phyloP scores from a whole-genome alignment of 1,139 yeast genomes.

The Hansenula anomala region DNA sequence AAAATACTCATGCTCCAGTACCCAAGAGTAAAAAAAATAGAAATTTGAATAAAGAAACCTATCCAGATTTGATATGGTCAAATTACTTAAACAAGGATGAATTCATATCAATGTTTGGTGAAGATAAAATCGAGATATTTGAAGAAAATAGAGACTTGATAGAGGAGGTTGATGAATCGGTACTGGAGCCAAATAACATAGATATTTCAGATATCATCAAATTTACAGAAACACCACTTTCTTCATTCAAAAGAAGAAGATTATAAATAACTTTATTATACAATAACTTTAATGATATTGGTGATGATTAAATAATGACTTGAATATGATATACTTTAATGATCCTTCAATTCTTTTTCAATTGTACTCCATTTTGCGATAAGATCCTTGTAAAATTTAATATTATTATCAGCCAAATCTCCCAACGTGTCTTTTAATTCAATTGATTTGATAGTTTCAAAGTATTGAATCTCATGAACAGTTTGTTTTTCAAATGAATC shows the following conservation, averaged over 20 bases:
- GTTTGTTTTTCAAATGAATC: constrained; percentile 65
- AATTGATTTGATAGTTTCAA: constrained; percentile 73
- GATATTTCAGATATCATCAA: constrained; percentile 20
- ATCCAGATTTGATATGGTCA: constrained; percentile 52
- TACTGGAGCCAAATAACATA: constrained; percentile 20
- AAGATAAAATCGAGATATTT: background rate
- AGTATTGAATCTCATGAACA: constrained; percentile 69
- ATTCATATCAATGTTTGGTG: constrained; percentile 48
- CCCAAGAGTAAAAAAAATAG: constrained; percentile 76
- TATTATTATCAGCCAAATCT: constrained; percentile 70
- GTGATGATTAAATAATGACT: too few species aligned
- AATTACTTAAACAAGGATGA: constrained; percentile 41
- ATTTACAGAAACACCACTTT: constrained; percentile 13
- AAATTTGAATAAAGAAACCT: constrained; percentile 59
- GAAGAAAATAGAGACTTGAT: constrained; percentile 29
- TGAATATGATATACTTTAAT: too few species aligned
- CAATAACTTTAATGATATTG: too few species aligned
- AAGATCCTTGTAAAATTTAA: constrained; percentile 68
- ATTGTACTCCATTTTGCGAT: constrained; percentile 68
- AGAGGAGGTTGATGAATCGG: constrained; percentile 24
- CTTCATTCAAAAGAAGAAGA: constrained; percentile 8
- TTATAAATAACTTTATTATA: too few species aligned
- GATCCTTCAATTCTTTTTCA: constrained; percentile 36
- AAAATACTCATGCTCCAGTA: constrained; percentile 79
- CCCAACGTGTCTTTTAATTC: constrained; percentile 73